Percentiles rank a stretch among this genome's conserved stretches.
Conservation (phyloP, 2,329 filamentous ascomycete species). For the Exophiala phaeomuriformis region DNA sequence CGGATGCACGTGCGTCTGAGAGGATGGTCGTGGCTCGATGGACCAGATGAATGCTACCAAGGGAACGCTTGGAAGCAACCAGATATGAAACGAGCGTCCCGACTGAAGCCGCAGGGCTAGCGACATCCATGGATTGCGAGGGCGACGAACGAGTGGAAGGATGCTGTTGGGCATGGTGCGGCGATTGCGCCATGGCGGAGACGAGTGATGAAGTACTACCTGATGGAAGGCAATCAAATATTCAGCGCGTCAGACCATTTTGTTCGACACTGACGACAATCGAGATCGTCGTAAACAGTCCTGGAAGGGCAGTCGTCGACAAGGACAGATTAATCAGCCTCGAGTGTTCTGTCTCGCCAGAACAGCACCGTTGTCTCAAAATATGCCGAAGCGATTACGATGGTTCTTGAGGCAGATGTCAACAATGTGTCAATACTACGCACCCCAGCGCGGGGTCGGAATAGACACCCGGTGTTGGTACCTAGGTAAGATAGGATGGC, state of each 20-base stretch:
- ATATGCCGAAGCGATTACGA: too few species aligned
- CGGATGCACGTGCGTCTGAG: conserved; percentile 62
- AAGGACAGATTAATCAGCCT: neutral
- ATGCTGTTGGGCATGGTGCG: conserved; percentile 8
- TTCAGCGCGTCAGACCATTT: neutral
- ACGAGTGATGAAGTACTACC: neutral
- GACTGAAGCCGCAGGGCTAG: conserved; percentile 34
- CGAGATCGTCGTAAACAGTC: neutral
- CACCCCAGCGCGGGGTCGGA: neutral
- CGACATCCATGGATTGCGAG: conserved; percentile 13
- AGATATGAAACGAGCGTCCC: conserved; percentile 78
- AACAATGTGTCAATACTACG: neutral
- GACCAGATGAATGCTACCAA: conserved; percentile 75
- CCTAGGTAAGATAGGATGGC: neutral
- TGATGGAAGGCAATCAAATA: neutral
- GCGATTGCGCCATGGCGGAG: conserved; percentile 24
- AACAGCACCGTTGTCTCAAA: neutral
- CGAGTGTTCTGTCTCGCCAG: neutral
- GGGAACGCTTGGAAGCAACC: conserved; percentile 76
- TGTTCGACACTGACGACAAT: neutral
- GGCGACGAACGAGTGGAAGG: conserved; percentile 18
- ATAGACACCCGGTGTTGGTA: neutral
- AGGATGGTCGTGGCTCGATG: conserved; percentile 82
- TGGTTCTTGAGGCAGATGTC: too few species aligned
- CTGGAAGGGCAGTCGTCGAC: neutral